Base-by-base conservation (phyloP, 345 rosid genomes). In the Carallia brachiata region DNA sequence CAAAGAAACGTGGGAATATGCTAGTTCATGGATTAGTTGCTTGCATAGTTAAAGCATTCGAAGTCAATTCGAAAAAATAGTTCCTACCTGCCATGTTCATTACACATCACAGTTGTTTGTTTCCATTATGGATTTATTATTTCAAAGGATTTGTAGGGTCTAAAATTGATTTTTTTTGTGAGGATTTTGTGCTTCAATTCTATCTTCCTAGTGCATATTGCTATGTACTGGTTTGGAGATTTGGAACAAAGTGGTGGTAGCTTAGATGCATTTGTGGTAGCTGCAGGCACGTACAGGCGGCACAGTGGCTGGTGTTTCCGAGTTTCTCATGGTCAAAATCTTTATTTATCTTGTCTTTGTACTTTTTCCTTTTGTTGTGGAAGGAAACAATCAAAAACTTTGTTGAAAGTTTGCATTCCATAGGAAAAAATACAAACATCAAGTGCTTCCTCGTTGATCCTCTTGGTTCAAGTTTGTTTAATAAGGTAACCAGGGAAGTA, bases 391-490 rank as follows among this genome's bases (percentile, higher is more conserved):
- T 59, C 39, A 52, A 32, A 70, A 56, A n/a, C 30, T 36, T 55
- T 57, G 16, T 23, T 56, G 28, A 60, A 37, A 77, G 57, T 44
- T 44, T 16, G 12, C 13, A 44, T 67, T 71, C 39, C 10, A 65
- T 93, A 92, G 96, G 96, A 87, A 28, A 83, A 75, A 88, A 76
- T 80, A 79, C 81, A 19, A 85, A 73, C 65, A 76, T 92, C 72
- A 88, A 89, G 71, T 88, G 97, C 83, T 92, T 85, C 76, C 85
- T 95, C 73, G 82, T 95, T 6, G 97, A 95, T 88, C 98, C 98
- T 60, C 98, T 98, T 7, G 99, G 97, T 75, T 95, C 98, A 73
- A 90, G 99, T 74, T 84, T 95, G 82, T 92, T 83, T 79, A 95
- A 95, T 71, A 90, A 89, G 82, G 91, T 90, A 65, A 92, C 97